Base-by-base conservation (phyloP, 1,284 basidiomycete genomes). In the Cryptococcus floricola region DNA sequence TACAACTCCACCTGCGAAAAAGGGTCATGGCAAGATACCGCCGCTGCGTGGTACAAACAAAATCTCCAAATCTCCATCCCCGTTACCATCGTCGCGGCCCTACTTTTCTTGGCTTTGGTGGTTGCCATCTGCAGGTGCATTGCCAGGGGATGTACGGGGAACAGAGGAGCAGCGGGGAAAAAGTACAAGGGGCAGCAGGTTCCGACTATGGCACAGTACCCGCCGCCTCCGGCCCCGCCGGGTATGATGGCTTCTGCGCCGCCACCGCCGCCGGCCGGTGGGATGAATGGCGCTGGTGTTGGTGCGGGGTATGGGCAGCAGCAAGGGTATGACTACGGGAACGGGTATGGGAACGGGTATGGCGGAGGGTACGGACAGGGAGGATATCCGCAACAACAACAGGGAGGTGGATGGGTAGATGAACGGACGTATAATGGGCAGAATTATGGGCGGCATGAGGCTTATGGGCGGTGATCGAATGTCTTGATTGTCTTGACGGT, bases 21-120 rank as follows among this genome's bases (percentile, higher is more conserved):
- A 16, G 88, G 85, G 23, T 82, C 81, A 50, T 79, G 84, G 64
- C 76, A 87, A 53, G 82, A 83, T 52, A 86, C 83, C 0, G 84
- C 69, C 18, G 57, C 84, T 80, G 80, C 86, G 2, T 87, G 86
- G 87, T 89, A 88, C 72, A 78, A 75, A 4, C 80, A 85, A 61
- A 90, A 92, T 77, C 81, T 89, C 13, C 85, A 89, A 68, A 88
- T 91, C 57, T 79, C 87, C 19, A 87, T 91, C 62, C 89, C 89
- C 13, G 84, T 91, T 43, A 88, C 88, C 0, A 77, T 92, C 53
- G 84, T 87, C 19, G 87, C 79, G 18, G 87, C 82, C 10, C 74
- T 91, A 39, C 62, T 89, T 45, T 78, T 82, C 46, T 59, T 77
- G 25, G 55, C 57, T n/a, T 69, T 79, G 34, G 50, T 79, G 12